phyloP scores from a whole-genome alignment of 78 protist genomes.

The Pigoraptor vietnamica region DNA sequence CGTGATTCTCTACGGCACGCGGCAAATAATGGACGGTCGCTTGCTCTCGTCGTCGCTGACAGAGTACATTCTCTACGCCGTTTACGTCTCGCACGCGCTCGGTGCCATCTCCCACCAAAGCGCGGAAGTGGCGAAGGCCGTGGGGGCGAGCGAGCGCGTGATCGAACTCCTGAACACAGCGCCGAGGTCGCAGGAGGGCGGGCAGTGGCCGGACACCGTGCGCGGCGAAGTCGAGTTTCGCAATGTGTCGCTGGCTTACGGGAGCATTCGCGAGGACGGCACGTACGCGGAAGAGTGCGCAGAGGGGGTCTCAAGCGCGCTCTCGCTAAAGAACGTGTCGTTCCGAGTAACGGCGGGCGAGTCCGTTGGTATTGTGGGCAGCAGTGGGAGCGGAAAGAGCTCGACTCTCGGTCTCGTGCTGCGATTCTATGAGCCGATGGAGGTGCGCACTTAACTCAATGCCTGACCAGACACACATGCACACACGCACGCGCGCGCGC shows the following conservation, averaged over 20 bases:
- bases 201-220: background rate
- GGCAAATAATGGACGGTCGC: background rate
- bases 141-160: background rate
- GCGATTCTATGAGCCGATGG: constrained; percentile 25
- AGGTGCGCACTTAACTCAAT: constrained; percentile 72
- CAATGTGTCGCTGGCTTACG: constrained; percentile 10
- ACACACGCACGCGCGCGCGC: constrained; percentile 15
- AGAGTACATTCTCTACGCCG: background rate
- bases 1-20: background rate
- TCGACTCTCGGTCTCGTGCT: constrained; percentile 31
- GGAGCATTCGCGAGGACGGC: background rate
- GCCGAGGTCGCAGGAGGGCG: background rate
- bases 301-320: background rate
- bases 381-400: constrained; percentile 72
- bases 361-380: constrained; percentile 72
- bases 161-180: background rate
- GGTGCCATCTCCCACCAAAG: background rate
- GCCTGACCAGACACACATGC: constrained; percentile 18
- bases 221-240: constrained; percentile 13
- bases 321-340: constrained; percentile 8
- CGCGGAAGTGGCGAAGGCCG: background rate
- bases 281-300: background rate
- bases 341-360: constrained; percentile 24
- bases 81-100: background rate
- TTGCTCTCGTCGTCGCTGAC: background rate